A percentile compares a stretch with the other conserved stretches of the same genome.
Conservation (phyloP, 257 asterid species). For the Solanum infundibuliforme region DNA sequence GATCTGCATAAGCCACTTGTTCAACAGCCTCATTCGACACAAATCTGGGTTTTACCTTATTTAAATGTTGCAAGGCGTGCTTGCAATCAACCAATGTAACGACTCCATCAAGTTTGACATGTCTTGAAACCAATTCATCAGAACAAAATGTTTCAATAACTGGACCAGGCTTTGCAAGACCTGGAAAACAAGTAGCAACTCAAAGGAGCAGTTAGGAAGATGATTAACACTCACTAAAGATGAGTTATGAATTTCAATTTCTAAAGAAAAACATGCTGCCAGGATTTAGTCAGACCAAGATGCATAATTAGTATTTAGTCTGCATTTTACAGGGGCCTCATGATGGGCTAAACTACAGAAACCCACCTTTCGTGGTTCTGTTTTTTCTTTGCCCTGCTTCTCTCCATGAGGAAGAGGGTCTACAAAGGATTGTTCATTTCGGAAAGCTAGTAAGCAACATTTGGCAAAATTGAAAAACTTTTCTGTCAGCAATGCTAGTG, state of each 20-base stretch:
- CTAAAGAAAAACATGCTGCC: not conserved
- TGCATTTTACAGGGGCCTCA: not conserved
- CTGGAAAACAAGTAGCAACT: constrained; percentile 26
- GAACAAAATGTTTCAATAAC: constrained; percentile 90
- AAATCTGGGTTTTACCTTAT: constrained; percentile 91
- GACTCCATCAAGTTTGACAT: constrained; percentile 95
- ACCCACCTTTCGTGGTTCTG: not conserved
- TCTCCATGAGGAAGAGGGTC: not conserved
- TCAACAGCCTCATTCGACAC: constrained; percentile 95
- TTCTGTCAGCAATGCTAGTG: not conserved
- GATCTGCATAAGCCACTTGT: constrained; percentile 97
- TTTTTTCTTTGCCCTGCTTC: not conserved
- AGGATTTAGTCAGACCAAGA: not conserved
- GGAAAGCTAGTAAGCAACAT: not conserved
- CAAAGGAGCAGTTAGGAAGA: not conserved
- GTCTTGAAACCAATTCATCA: constrained; percentile 70
- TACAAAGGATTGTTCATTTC: not conserved
- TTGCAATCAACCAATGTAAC: constrained; percentile 84
- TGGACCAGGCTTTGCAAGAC: constrained; percentile 99
- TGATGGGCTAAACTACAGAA: not conserved
- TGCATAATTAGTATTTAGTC: not conserved
- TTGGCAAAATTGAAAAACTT: not conserved
- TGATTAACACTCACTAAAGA: not conserved
- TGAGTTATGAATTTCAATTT: not conserved
- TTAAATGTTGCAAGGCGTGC: constrained; percentile 65